These are phyloP conservation scores for Ilex asprella DNA, from an alignment of 257 asterid species.

Conservation along the genomic window DNA sequence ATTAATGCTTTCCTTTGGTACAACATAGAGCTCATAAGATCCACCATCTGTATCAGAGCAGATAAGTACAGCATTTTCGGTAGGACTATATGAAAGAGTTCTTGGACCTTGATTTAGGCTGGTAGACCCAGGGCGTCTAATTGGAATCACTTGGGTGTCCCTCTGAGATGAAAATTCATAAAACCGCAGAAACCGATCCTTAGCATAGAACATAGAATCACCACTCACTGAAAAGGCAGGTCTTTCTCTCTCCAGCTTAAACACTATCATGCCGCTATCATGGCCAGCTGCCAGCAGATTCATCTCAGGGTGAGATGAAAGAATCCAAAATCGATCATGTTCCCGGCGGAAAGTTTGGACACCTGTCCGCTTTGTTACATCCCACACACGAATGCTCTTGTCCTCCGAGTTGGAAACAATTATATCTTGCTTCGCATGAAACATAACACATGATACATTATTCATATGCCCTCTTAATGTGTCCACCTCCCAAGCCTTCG, in stretches of 20 bases:
- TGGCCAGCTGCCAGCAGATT: constrained; percentile 98
- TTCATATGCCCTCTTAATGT: constrained; percentile 97
- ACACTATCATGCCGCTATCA: constrained; percentile 97
- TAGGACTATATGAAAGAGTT: constrained; percentile 85
- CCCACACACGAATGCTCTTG: constrained; percentile 97
- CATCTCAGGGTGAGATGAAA: constrained; percentile 94
- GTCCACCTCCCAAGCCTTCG: constrained; percentile 99
- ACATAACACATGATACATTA: constrained; percentile 86
- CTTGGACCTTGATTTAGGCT: constrained; percentile 83
- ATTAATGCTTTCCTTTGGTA: constrained; percentile 76
- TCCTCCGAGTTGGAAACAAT: constrained; percentile 96
- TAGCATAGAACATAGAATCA: constrained; percentile 75
- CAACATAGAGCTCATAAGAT: constrained; percentile 72
- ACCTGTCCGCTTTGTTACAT: constrained; percentile 95
- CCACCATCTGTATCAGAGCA: constrained; percentile 95
- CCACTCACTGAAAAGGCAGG: constrained; percentile 85
- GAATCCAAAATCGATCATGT: constrained; percentile 98
- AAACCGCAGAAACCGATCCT: constrained; percentile 76
- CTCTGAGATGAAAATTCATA: constrained; percentile 85
- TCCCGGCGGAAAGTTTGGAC: constrained; percentile 95
- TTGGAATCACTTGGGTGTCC: constrained; percentile 80
- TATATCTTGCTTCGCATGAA: constrained; percentile 86
- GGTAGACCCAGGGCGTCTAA: constrained; percentile 86
- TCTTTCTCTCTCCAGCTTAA: constrained; percentile 94
- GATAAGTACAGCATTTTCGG: constrained; percentile 81